Evolutionary conservation across 169 alveolate species (phyloP).

Genomic region (Neospora caninum): DNA sequence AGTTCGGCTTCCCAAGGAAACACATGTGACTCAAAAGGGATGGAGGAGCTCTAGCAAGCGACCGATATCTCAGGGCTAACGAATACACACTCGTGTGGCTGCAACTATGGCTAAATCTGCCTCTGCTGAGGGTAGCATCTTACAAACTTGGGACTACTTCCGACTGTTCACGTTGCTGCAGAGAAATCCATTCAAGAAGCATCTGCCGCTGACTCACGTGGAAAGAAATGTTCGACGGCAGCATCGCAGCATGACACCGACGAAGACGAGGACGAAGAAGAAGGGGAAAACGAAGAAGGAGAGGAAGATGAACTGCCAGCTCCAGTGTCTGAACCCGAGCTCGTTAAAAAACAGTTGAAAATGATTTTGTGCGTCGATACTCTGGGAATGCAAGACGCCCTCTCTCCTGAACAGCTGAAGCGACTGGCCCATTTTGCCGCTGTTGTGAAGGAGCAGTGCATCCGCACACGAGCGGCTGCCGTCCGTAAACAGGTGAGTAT

Average conservation of each 20-base stretch:
- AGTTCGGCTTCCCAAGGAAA: too few species aligned
- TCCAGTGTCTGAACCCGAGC: background rate
- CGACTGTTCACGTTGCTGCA: background rate
- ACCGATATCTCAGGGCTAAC: too few species aligned
- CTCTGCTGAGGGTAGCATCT: too few species aligned
- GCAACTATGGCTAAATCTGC: too few species aligned
- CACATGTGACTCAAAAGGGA: too few species aligned
- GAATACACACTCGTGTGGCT: too few species aligned
- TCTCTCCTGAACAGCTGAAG: background rate
- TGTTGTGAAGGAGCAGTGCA: background rate
- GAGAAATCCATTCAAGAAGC: background rate
- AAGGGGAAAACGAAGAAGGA: background rate
- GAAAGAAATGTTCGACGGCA: background rate
- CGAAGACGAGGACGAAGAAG: background rate
- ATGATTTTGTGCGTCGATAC: conserved; percentile 30
- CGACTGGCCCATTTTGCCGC: background rate
- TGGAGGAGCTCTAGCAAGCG: too few species aligned
- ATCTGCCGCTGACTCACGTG: background rate
- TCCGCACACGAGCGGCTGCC: conserved; percentile 24
- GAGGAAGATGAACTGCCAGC: background rate
- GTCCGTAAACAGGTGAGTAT: background rate
- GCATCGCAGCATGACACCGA: background rate
- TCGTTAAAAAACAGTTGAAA: background rate
- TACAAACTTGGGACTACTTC: too few species aligned
- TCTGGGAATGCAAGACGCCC: background rate